These are phyloP conservation scores for Annulohypoxylon truncatum DNA, from an alignment of 2,329 filamentous ascomycete species.

Conservation along the genomic window DNA sequence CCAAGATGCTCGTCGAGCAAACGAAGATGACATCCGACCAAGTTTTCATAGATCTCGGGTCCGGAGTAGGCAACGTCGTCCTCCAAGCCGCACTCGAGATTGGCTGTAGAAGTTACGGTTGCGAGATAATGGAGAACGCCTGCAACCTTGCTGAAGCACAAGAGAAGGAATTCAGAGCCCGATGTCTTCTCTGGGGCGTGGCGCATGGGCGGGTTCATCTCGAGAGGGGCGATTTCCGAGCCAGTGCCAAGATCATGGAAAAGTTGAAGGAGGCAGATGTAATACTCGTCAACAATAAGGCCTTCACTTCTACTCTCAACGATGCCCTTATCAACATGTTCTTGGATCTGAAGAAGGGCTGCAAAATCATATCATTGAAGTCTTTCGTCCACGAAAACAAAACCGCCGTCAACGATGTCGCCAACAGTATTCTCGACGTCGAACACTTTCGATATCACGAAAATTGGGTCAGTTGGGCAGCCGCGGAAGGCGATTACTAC, in stretches of 20 bases:
- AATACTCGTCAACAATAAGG: slow-evolving; percentile 98
- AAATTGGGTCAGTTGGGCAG: slow-evolving; percentile 91
- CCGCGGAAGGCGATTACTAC: slow-evolving; percentile 84
- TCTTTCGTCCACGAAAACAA: slow-evolving; percentile 87
- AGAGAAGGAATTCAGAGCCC: slow-evolving; percentile 82
- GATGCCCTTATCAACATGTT: slow-evolving; percentile 88
- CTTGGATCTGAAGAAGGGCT: slow-evolving; percentile 90
- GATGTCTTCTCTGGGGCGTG: slow-evolving; percentile 90
- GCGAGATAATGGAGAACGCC: slow-evolving; percentile 94
- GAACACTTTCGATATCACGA: slow-evolving; percentile 71
- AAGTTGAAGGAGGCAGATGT: slow-evolving; percentile 89
- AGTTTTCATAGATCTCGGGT: slow-evolving; percentile 94
- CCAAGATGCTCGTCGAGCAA: slow-evolving; percentile 80
- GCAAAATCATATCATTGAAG: slow-evolving; percentile 90
- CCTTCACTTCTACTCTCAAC: slow-evolving; percentile 89
- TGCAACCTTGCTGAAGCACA: slow-evolving; percentile 85
- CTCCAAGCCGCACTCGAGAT: slow-evolving; percentile 93
- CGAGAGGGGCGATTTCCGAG: slow-evolving; percentile 85
- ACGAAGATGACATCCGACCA: slow-evolving; percentile 83
- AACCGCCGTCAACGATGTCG: slow-evolving; percentile 81
- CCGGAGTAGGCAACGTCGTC: slow-evolving; percentile 95
- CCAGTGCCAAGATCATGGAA: slow-evolving; percentile 74
- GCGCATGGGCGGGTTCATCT: slow-evolving; percentile 82
- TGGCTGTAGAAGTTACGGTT: slow-evolving; percentile 95
- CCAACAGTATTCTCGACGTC: slow-evolving; percentile 80